Percentiles rank a stretch among this genome's conserved stretches.
Evolutionary conservation across 2,329 filamentous ascomycete genomes (phyloP).

Genomic region (Pseudophaeomoniella oleicola): DNA sequence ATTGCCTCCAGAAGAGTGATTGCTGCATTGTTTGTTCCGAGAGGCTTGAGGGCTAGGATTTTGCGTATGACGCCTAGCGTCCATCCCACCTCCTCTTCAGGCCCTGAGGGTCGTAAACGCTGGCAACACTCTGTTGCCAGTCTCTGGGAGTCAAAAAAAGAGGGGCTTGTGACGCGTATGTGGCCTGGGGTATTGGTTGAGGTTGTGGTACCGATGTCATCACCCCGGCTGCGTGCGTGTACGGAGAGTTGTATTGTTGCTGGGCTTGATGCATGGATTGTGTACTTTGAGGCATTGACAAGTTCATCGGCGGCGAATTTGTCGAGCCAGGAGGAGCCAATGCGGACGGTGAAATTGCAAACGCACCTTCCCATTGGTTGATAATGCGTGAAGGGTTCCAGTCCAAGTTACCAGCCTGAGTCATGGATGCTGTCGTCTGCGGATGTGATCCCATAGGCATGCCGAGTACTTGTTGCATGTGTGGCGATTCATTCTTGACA

Average conservation of each 20-base stretch:
- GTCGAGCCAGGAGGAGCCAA: slow-evolving; percentile 17
- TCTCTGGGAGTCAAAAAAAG: slow-evolving; percentile 28
- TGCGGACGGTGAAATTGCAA: slow-evolving; percentile 51
- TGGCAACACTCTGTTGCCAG: slow-evolving; percentile 33
- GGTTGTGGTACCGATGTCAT: slow-evolving; percentile 14
- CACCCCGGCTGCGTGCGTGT: slow-evolving; percentile 16
- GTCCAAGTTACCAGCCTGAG: slow-evolving; percentile 46
- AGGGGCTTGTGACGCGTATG: slow-evolving; percentile 12
- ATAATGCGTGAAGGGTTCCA: slow-evolving; percentile 75
- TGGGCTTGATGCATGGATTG: slow-evolving; percentile 11
- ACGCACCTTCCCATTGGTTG: slow-evolving; percentile 91
- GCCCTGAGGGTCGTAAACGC: slow-evolving; percentile 30
- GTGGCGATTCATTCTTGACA: slow-evolving; percentile 62
- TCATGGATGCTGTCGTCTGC: slow-evolving; percentile 31
- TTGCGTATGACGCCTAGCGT: no score
- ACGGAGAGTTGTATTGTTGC: slow-evolving; percentile 21
- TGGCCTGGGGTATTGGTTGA: slow-evolving; percentile 19
- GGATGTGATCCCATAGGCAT: slow-evolving; percentile 19
- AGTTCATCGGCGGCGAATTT: slow-evolving; percentile 27
- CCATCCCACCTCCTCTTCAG: slow-evolving; percentile 27
- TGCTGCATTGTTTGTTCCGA: no score
- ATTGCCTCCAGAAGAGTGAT: no score
- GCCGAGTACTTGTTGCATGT: slow-evolving; percentile 45
- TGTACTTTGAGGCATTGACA: slow-evolving; percentile 13
- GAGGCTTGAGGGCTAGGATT: no score